Evolutionary conservation across 1,284 basidiomycete genomes (phyloP), one percentile per base, ranked within the genome.

Genomic region (Moesziomyces parantarcticus): DNA sequence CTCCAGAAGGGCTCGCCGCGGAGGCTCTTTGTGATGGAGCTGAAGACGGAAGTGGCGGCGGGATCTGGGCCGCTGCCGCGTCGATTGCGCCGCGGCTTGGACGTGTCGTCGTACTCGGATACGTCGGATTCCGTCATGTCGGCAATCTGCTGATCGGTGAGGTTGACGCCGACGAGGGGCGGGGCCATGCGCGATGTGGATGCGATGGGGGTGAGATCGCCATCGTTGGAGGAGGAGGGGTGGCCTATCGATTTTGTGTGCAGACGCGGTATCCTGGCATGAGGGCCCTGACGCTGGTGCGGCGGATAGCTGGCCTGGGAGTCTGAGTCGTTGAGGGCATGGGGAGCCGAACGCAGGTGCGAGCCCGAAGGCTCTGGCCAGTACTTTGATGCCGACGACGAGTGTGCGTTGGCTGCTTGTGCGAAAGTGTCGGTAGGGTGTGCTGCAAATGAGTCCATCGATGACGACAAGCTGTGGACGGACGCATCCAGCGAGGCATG

Each of bases 61-160:
- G 57, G 44, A 14, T 54, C 52, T 1, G 56, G 42, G 5, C 47
- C 50, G 58, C 59, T 54, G 23, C 61, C 62, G 21, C 68, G 51
- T 51, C 56, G 29, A 9, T 49, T 47, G 16, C 52, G 67, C 59
- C 65, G 58, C 51, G 63, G 39, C 58, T 58, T 66, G 34, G 55
- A 53, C n/a, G 25, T 64, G 22, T 75, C 67, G 50, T 77, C 75
- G 46, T 70, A 72, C 29, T 77, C 75, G 21, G 72, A 74, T 13
- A 62, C 52, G 41, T 73, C 73, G 42, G 69, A 73, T 51, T 77
- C 76, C n/a, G 73, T 68, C 60, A 75, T 59, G 39, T 75, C 75
- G 46, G 62, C 57, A 32, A 66, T 66, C 58, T 62, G 59, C 39
- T 61, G 58, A 29, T 75, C 57, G 50, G 49, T 58, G 40, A 71